These are phyloP conservation scores for Nephelium lappaceum DNA, from an alignment of 345 rosid species.

Conservation along the genomic window DNA sequence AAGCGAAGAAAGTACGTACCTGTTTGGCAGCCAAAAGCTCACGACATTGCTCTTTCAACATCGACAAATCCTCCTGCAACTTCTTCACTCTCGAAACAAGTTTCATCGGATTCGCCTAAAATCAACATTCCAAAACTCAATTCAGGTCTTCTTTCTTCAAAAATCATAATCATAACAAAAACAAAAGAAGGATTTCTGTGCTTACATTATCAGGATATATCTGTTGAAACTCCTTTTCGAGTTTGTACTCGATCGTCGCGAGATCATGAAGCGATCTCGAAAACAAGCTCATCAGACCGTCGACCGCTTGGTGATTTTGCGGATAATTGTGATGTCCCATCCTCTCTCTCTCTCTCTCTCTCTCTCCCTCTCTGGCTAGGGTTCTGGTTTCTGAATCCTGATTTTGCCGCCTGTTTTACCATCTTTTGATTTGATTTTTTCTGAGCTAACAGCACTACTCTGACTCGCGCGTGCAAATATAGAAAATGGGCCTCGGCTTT, in stretches of 20 bases:
- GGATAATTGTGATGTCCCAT: constrained; percentile 44
- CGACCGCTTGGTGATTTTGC: constrained; percentile 40
- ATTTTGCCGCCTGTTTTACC: constrained; percentile 2
- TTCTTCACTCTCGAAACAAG: constrained; percentile 74
- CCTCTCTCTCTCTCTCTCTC: neutral
- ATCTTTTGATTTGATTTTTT: neutral
- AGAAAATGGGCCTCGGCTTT: neutral
- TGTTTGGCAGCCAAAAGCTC: constrained; percentile 87
- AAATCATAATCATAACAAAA: neutral
- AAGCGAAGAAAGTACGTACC: constrained; percentile 37
- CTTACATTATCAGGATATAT: constrained; percentile 76
- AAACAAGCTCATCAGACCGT: constrained; percentile 59
- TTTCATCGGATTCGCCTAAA: constrained; percentile 86
- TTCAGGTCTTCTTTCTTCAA: no score
- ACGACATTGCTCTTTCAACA: constrained; percentile 72
- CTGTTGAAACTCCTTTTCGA: constrained; percentile 80
- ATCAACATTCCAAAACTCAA: neutral
- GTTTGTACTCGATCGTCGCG: constrained; percentile 59
- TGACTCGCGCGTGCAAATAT: neutral
- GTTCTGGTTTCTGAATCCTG: constrained; percentile 6
- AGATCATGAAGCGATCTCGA: constrained; percentile 73
- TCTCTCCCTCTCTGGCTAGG: neutral
- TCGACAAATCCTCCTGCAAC: constrained; percentile 66
- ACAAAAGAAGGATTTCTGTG: neutral
- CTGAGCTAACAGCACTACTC: no score